Evolutionary conservation across 768 basidiomycete species (phyloP), one percentile per base, ranked within the genome.

Genomic region (Mycena amicta): DNA sequence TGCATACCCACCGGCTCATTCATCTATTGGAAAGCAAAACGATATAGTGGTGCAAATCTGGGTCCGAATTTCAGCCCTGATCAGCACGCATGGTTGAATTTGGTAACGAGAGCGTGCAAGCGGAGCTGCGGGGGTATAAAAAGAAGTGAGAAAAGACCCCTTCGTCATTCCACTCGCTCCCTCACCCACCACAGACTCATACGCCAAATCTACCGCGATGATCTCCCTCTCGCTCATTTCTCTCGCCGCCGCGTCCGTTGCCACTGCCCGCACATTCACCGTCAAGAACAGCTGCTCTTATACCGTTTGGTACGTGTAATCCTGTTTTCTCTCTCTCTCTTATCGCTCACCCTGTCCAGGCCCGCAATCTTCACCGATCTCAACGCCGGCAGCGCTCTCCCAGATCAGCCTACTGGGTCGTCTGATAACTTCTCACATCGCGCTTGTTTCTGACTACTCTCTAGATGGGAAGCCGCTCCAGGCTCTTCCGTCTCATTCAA

Each of bases 221-320:
- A 25, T 15, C 25, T 57, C 45, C 46, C 23, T 53, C 18, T 28
- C 53, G n/a, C 46, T 59, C 45, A 22, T 61, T 12, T 56, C 67
- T 20, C 30, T 57, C 16, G 28, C 63, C 15, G 26, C 47, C 16
- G 62, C 66, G 13, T 65, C 64, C 30, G 59, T 71, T n/a, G 70
- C 58, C 11, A 63, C 69, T 4, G 60, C 2, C 18, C 75, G 80
- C 18, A 80, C 72, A 25, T 70, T 82, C 53, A 75, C 71, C 0
- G 74, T 74, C 13, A 68, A 71, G 55, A 82, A 82, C 67, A 69
- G 57, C 5, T 82, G 80, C 58, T 69, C 76, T 5, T 82, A 75
- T 67, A 82, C 80, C 1, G 64, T 82, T 51, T 82, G 80, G 33
- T 37, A 37, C 33, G 33, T 18, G n/a, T n/a, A n/a, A 37, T 18